phyloP scores from a whole-genome alignment of 2,329 filamentous ascomycete species.

The Fusarium nelsonii region DNA sequence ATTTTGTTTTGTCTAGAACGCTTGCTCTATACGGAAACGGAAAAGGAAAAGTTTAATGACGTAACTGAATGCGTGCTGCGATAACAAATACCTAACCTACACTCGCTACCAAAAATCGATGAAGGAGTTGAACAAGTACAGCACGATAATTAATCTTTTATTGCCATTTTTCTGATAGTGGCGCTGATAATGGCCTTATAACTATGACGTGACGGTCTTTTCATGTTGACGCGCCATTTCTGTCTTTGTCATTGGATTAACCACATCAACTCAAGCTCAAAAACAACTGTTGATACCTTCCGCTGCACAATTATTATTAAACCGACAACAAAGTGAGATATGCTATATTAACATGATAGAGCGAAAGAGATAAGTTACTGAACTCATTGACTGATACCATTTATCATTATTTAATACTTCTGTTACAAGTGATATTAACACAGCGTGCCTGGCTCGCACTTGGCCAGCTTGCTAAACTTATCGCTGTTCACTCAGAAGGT shows the following conservation, averaged over 20 bases:
- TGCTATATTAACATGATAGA: too few relatives aligned
- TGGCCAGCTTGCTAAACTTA: too few relatives aligned
- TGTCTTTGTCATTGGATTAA: slow-evolving; percentile 26
- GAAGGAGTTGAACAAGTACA: neutral
- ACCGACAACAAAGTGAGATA: neutral
- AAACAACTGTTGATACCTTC: slow-evolving; percentile 6
- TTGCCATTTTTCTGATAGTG: slow-evolving; percentile 2
- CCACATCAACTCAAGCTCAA: slow-evolving; percentile 11
- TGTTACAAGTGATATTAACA: too few relatives aligned
- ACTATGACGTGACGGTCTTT: slow-evolving; percentile 45
- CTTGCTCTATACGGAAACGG: slow-evolving; percentile 4
- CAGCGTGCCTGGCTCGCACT: too few relatives aligned
- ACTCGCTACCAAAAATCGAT: neutral
- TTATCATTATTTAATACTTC: too few relatives aligned
- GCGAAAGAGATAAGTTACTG: neutral
- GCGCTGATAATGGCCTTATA: slow-evolving; percentile 16
- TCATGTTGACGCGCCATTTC: slow-evolving; percentile 4
- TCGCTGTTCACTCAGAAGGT: too few relatives aligned
- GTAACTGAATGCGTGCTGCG: slow-evolving; percentile 11
- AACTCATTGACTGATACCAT: neutral
- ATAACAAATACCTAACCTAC: neutral
- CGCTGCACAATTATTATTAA: neutral
- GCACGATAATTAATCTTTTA: neutral
- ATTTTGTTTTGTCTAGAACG: neutral
- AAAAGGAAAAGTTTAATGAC: slow-evolving; percentile 22